A percentile compares a stretch with the other conserved stretches of the same genome.
Conservation (phyloP, 306 rosid genomes). For the Vachellia collinsii region DNA sequence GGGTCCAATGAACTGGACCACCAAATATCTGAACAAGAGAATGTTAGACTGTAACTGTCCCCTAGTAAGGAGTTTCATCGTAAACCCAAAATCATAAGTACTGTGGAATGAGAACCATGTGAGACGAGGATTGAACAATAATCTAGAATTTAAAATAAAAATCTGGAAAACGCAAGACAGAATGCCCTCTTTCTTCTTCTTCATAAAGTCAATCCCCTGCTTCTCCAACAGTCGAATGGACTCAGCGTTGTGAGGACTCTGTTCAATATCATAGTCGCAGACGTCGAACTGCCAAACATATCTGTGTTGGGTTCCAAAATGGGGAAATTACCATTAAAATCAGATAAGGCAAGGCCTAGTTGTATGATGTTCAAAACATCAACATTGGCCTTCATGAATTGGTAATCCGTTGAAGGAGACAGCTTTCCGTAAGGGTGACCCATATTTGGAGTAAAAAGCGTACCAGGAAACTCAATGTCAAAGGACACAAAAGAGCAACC, state of each 20-base stretch:
- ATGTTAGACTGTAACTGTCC: not conserved
- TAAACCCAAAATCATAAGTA: constrained; percentile 19
- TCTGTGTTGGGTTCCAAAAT: no score
- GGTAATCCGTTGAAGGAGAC: no score
- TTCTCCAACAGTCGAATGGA: constrained; percentile 2
- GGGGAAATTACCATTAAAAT: no score
- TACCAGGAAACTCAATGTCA: no score
- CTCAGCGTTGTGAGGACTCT: not conserved
- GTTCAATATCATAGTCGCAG: not conserved
- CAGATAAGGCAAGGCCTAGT: no score
- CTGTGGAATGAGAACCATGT: constrained; percentile 26
- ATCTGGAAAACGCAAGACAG: not conserved
- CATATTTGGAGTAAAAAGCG: no score
- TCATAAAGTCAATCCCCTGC: constrained; percentile 29
- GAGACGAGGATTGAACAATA: not conserved
- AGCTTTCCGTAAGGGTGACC: no score
- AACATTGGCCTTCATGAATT: no score
- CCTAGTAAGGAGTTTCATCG: not conserved
- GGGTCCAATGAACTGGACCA: not conserved
- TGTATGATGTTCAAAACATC: no score
- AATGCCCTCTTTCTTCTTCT: constrained; percentile 14
- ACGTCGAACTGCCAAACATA: constrained; percentile 27
- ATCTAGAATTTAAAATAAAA: not conserved
- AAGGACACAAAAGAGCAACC: no score
- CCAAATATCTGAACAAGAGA: not conserved